Percentiles rank a stretch among this genome's conserved stretches.
These are phyloP conservation scores for Exophiala bonariae DNA, from an alignment of 2,329 filamentous ascomycete species.

Conservation along the genomic window DNA sequence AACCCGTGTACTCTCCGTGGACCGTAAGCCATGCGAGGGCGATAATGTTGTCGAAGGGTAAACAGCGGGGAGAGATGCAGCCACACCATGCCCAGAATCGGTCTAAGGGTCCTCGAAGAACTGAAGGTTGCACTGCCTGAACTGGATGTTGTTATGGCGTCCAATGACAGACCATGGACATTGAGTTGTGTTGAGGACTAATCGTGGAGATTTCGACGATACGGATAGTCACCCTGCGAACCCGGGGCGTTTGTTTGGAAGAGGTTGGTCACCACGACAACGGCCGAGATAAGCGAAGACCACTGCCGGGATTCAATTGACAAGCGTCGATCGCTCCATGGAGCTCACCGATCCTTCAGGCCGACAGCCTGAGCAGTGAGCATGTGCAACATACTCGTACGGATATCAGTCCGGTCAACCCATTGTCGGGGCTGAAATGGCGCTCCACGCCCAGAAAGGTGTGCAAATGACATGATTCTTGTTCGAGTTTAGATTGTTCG, in stretches of 20 bases:
- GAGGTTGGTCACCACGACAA: conserved; percentile 7
- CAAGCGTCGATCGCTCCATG: no score
- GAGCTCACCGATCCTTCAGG: no score
- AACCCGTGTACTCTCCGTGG: no score
- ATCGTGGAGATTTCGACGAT: neutral
- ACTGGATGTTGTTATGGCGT: conserved; percentile 1
- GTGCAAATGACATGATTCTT: no score
- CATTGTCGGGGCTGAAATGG: no score
- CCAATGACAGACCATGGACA: conserved; percentile 10
- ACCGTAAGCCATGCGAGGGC: no score
- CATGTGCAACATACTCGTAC: no score
- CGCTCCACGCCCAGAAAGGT: no score
- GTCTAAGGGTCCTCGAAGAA: conserved; percentile 13
- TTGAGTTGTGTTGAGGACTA: neutral
- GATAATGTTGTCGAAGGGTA: conserved; percentile 6
- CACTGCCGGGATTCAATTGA: no score
- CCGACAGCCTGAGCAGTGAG: no score
- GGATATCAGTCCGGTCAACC: no score
- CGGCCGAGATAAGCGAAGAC: neutral
- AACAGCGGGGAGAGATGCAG: conserved; percentile 18
- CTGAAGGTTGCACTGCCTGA: conserved; percentile 4
- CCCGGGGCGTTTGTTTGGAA: conserved; percentile 4
- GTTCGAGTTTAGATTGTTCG: no score
- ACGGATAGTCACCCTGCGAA: conserved; percentile 2
- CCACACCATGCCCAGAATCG: conserved; percentile 9